phyloP scores from a whole-genome alignment of 139 green algal genomes.

The Diplosphaera chodatii region DNA sequence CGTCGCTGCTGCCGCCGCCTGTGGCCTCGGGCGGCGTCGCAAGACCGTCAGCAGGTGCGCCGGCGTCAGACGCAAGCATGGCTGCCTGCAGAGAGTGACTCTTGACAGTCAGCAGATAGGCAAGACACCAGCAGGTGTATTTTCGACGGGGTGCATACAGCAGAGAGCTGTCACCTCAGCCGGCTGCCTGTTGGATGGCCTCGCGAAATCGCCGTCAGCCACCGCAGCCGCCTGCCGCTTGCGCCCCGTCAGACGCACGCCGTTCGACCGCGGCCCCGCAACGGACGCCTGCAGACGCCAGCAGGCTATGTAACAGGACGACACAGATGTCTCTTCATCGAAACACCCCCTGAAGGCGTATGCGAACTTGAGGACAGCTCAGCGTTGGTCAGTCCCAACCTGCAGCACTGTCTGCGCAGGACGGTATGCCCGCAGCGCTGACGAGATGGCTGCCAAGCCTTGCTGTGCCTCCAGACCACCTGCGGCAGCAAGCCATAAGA shows the following conservation, averaged over 20 bases:
- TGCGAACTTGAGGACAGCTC: too few relatives aligned
- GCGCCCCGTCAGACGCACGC: neutral
- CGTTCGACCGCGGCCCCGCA: conserved; percentile 18
- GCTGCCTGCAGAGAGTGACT: neutral
- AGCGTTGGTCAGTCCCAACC: too few relatives aligned
- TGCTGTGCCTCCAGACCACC: conserved; percentile 23
- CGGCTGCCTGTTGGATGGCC: neutral
- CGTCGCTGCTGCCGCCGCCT: conserved; percentile 1
- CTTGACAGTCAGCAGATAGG: too few relatives aligned
- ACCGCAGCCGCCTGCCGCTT: neutral
- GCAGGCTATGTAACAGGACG: too few relatives aligned
- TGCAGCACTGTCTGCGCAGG: conserved; percentile 85
- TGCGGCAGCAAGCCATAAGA: neutral
- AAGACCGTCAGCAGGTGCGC: neutral
- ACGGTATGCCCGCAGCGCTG: conserved; percentile 62
- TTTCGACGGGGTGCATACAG: neutral
- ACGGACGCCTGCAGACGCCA: neutral
- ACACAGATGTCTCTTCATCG: too few relatives aligned
- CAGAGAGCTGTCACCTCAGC: neutral
- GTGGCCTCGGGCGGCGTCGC: neutral
- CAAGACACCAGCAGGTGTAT: too few relatives aligned
- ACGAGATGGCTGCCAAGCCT: conserved; percentile 58
- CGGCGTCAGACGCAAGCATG: neutral
- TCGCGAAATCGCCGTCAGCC: neutral
- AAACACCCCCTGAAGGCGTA: too few relatives aligned